Conservation (phyloP, 148 eudicot species). For the Drosera capensis region DNA sequence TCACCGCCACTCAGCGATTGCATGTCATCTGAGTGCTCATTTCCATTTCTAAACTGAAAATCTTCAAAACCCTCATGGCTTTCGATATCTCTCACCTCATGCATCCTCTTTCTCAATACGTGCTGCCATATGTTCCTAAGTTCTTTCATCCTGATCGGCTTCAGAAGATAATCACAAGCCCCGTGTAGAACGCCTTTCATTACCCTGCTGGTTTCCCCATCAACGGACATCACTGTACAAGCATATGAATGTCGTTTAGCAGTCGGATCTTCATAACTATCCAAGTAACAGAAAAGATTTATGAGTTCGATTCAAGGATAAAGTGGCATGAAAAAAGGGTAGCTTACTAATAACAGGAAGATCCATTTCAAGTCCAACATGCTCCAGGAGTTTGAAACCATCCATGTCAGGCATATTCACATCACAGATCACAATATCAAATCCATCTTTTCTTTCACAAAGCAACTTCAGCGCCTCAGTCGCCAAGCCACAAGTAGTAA, state of each 20-base stretch:
- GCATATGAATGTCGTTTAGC: too few relatives aligned
- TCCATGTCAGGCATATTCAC: slow-evolving; percentile 99
- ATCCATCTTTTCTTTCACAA: slow-evolving; percentile 81
- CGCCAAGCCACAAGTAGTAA: slow-evolving; percentile 86
- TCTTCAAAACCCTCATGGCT: too few relatives aligned
- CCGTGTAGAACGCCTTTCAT: slow-evolving; percentile 42
- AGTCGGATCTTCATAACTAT: too few relatives aligned
- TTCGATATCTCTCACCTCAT: slow-evolving; percentile 36
- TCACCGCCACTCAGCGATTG: too few relatives aligned
- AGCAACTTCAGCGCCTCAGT: slow-evolving; percentile 72
- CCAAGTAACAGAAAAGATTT: too few relatives aligned
- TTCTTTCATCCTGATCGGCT: slow-evolving; percentile 33
- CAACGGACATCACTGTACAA: slow-evolving; percentile 60
- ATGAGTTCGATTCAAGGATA: too few relatives aligned
- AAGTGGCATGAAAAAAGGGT: too few relatives aligned
- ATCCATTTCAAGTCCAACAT: slow-evolving; percentile 97
- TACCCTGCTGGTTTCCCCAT: slow-evolving; percentile 22
- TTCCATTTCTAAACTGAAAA: too few relatives aligned
- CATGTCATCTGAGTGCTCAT: too few relatives aligned
- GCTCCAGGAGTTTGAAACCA: slow-evolving; percentile 95
- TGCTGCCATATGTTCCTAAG: slow-evolving; percentile 45
- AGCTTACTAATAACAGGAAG: slow-evolving; percentile 91
- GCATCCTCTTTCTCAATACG: slow-evolving; percentile 25
- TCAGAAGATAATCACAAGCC: slow-evolving; percentile 43
- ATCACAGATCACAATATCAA: slow-evolving; percentile 91